Conservation (phyloP, 208 protist species). For the Acanthamoeba healyi region DNA sequence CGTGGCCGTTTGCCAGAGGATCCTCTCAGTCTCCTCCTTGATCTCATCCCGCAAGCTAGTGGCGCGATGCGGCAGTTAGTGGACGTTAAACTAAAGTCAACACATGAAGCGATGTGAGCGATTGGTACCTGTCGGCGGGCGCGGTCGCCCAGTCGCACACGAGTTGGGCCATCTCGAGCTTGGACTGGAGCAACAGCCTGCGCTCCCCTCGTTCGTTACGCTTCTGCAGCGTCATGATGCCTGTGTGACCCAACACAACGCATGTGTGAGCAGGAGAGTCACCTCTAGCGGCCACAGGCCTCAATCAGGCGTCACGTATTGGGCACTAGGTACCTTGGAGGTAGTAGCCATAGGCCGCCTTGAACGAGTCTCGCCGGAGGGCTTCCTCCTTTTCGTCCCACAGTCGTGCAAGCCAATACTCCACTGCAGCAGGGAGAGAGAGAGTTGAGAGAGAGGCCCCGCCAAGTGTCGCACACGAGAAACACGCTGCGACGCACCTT, state of each 20-base stretch:
- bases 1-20: constrained; percentile 32
- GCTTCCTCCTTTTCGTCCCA: constrained; percentile 30
- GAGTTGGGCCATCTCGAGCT: constrained; percentile 20
- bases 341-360: constrained; percentile 43
- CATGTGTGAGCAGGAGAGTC: no score
- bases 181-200: not conserved
- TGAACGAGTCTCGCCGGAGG: constrained; percentile 13
- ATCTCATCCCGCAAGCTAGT: constrained; percentile 17
- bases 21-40: constrained; percentile 23
- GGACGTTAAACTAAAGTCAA: not conserved
- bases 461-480: no score
- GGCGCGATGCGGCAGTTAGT: not conserved
- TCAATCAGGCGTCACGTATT: not conserved
- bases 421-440: not conserved
- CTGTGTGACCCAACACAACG: not conserved
- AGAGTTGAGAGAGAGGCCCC: no score
- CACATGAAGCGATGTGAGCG: no score
- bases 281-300: not conserved
- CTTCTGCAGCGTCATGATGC: constrained; percentile 8
- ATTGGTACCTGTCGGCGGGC: not conserved
- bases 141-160: constrained; percentile 48
- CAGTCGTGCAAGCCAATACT: constrained; percentile 49
- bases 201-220: constrained; percentile 52
- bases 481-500: not conserved
- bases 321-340: constrained; percentile 37